Conservation (phyloP, 106 monocot genomes). For the Gastrodia elata region DNA sequence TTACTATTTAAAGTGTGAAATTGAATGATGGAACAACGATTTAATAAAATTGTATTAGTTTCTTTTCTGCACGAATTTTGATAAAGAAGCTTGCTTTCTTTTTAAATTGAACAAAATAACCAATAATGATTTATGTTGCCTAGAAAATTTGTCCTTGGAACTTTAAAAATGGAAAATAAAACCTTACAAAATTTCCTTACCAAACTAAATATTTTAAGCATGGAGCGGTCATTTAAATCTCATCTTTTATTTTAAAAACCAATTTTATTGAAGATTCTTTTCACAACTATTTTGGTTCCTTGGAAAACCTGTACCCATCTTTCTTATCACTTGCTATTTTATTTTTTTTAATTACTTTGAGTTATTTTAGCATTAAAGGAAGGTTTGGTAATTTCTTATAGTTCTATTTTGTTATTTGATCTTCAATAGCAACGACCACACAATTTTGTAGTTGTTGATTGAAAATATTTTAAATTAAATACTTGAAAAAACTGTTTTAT, state of each 20-base stretch:
- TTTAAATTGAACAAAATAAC: too few species aligned
- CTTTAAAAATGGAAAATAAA: too few species aligned
- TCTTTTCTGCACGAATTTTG: too few species aligned
- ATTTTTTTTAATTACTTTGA: not conserved
- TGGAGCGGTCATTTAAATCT: not conserved
- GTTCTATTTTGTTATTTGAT: not conserved
- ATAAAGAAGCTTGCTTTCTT: too few species aligned
- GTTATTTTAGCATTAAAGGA: not conserved
- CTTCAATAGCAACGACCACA: not conserved
- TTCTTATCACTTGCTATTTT: not conserved
- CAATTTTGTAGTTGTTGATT: not conserved
- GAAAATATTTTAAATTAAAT: not conserved
- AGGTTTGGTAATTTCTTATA: not conserved
- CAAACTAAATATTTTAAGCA: not conserved
- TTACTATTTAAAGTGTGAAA: not conserved
- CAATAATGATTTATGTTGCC: too few species aligned
- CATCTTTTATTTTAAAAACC: not conserved
- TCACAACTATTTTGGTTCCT: too few species aligned
- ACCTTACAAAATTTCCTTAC: not conserved
- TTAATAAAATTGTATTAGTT: not conserved
- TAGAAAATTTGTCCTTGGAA: too few species aligned
- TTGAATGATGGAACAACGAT: not conserved
- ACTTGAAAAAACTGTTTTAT: not conserved
- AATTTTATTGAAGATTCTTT: too few species aligned
- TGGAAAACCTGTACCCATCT: too few species aligned